Conservation (phyloP, 495 filamentous ascomycete species). For the Aspergillus affinis region DNA sequence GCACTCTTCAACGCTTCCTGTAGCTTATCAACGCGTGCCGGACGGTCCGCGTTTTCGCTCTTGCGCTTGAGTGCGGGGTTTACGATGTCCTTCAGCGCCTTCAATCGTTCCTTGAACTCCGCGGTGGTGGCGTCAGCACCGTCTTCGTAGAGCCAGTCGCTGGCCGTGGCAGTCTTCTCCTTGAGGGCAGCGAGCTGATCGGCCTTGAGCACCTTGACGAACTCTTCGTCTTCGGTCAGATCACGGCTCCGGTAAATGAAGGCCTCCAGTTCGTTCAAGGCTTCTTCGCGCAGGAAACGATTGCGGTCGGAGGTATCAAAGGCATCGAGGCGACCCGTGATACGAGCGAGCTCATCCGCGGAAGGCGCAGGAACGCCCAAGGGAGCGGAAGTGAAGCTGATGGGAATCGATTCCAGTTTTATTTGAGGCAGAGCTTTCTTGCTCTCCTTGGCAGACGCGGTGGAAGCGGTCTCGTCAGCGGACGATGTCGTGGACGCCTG, state of each 20-base stretch:
- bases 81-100: constrained; percentile 68
- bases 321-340: constrained; percentile 70
- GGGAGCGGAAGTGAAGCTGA: constrained; percentile 61
- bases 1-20: constrained; percentile 59
- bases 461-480: constrained; percentile 43
- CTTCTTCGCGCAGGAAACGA: constrained; percentile 77
- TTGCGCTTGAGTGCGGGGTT: constrained; percentile 66
- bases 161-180: constrained; percentile 61
- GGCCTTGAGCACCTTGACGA: constrained; percentile 65
- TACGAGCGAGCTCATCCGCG: constrained; percentile 58
- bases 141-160: constrained; percentile 90
- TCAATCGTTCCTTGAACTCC: constrained; percentile 68
- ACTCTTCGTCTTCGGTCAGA: constrained; percentile 70
- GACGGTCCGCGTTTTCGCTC: constrained; percentile 64
- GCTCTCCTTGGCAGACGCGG: constrained; percentile 47
- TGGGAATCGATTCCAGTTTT: constrained; percentile 66
- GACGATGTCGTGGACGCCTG: constrained; percentile 47
- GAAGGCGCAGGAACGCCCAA: constrained; percentile 59
- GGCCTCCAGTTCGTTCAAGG: constrained; percentile 88
- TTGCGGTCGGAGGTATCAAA: constrained; percentile 82
- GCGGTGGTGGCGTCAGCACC: constrained; percentile 71
- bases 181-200: constrained; percentile 62
- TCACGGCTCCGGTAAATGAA: constrained; percentile 90
- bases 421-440: constrained; percentile 56
- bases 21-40: constrained; percentile 61